These are phyloP conservation scores for Haberlea rhodopensis DNA, from an alignment of 257 asterid genomes.

Conservation along the genomic window DNA sequence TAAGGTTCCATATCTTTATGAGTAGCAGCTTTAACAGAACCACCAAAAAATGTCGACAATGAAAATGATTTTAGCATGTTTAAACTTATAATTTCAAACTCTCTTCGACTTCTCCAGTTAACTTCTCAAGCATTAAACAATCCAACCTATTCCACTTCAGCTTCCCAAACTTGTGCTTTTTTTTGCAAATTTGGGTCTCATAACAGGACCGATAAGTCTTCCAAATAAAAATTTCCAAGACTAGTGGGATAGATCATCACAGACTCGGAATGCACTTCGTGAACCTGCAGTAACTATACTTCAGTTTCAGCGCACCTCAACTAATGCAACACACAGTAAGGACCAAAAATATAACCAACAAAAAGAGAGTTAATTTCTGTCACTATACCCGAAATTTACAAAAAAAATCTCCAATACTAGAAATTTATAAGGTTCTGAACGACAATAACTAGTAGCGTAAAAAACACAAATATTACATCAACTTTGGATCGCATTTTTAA, in stretches of 20 bases:
- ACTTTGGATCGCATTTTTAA: conserved; percentile 15
- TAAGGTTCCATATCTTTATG: neutral
- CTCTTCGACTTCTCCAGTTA: neutral
- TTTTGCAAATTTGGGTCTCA: neutral
- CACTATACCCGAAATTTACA: conserved; percentile 7
- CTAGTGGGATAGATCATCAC: conserved; percentile 1
- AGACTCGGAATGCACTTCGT: neutral
- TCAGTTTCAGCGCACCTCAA: conserved; percentile 1
- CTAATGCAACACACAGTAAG: neutral
- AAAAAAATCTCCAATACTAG: conserved; percentile 9
- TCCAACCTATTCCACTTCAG: neutral
- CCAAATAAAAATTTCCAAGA: neutral
- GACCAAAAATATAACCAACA: neutral
- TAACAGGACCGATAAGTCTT: neutral
- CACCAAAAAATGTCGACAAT: neutral
- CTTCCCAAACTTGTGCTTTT: neutral
- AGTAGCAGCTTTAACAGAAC: neutral
- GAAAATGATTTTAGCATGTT: neutral
- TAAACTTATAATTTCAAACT: neutral
- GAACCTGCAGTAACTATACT: neutral
- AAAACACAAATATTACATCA: neutral
- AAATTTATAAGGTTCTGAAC: neutral
- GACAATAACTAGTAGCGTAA: neutral
- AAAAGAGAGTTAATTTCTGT: conserved; percentile 4
- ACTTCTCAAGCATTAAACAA: neutral